These are phyloP conservation scores for Erodium texanum DNA, from an alignment of 441 rosid genomes.

Conservation along the genomic window DNA sequence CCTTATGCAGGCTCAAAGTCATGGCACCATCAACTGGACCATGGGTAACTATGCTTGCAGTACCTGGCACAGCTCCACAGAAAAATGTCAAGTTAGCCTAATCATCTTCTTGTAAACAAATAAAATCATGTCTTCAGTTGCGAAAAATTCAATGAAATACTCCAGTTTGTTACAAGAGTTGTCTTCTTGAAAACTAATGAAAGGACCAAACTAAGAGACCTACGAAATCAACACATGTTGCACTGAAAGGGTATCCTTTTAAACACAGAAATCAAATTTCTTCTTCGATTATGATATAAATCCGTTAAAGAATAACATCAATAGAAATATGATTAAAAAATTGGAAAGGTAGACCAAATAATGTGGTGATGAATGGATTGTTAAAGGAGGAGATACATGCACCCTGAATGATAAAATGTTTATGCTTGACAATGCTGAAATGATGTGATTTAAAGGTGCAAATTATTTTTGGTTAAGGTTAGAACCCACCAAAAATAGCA, in stretches of 20 bases:
- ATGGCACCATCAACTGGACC: constrained; percentile 31
- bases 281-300: background rate
- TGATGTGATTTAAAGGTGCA: background rate
- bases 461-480: background rate
- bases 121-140: background rate
- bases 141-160: background rate
- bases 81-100: constrained; percentile 13
- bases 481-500: too few relatives aligned
- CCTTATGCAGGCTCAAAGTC: constrained; percentile 50
- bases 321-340: background rate
- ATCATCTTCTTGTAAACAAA: too few relatives aligned
- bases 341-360: background rate
- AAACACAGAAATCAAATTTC: background rate
- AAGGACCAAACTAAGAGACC: background rate
- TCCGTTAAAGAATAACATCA: background rate
- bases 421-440: background rate
- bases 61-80: constrained; percentile 29
- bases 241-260: background rate
- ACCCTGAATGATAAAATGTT: background rate
- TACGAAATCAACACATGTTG: background rate
- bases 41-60: constrained; percentile 36
- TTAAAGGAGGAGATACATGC: background rate
- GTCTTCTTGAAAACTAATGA: background rate
- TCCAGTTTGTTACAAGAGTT: background rate
- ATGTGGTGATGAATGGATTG: background rate